A percentile compares a stretch with the other conserved stretches of the same genome.
These are phyloP conservation scores for Russula sp. DNA, from an alignment of 768 basidiomycete genomes.

Conservation along the genomic window DNA sequence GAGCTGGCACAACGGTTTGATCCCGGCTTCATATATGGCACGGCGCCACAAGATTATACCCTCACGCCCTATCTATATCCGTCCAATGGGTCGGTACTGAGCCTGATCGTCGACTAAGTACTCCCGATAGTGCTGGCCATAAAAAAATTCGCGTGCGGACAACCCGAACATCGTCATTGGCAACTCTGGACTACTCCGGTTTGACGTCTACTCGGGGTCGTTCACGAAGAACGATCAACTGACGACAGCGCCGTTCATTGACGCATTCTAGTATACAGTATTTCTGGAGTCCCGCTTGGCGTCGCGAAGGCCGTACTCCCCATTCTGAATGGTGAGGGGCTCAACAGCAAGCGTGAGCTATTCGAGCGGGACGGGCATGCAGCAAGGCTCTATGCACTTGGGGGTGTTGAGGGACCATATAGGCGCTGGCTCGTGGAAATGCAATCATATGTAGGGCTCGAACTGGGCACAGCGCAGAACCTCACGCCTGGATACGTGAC, in stretches of 20 bases:
- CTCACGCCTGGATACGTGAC: slow-evolving; percentile 54
- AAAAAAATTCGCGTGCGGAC: slow-evolving; percentile 54
- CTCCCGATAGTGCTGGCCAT: slow-evolving; percentile 37
- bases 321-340: slow-evolving; percentile 41
- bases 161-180: slow-evolving; percentile 58
- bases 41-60: slow-evolving; percentile 70
- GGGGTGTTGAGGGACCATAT: slow-evolving; percentile 45
- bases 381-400: slow-evolving; percentile 37
- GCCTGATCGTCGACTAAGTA: slow-evolving; percentile 46
- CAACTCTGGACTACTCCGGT: slow-evolving; percentile 59
- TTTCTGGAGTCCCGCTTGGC: slow-evolving; percentile 31
- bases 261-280: slow-evolving; percentile 57
- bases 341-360: slow-evolving; percentile 29
- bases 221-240: slow-evolving; percentile 32
- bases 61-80: slow-evolving; percentile 57
- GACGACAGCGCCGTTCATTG: slow-evolving; percentile 61
- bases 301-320: slow-evolving; percentile 49
- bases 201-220: slow-evolving; percentile 50
- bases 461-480: slow-evolving; percentile 40
- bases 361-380: slow-evolving; percentile 28
- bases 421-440: slow-evolving; percentile 53
- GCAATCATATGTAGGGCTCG: slow-evolving; percentile 34
- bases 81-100: slow-evolving; percentile 51
- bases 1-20: slow-evolving; percentile 52
- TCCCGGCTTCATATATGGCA: slow-evolving; percentile 56